phyloP scores from a whole-genome alignment of 108 stramenopile species.

The Cyclostephanos invisitatus region DNA sequence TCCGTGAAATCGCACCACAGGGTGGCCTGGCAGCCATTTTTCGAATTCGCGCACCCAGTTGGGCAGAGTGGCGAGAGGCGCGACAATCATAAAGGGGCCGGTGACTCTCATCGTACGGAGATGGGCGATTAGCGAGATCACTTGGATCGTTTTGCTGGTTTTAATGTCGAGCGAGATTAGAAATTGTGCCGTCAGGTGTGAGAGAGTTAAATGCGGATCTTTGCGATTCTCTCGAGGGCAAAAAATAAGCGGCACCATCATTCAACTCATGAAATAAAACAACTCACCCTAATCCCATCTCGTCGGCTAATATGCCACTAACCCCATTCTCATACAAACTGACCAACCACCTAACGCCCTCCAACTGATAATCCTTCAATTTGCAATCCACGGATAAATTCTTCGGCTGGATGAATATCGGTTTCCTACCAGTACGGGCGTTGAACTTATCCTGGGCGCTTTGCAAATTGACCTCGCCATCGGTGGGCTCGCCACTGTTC shows the following conservation, averaged over 20 bases:
- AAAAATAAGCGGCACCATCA: neutral
- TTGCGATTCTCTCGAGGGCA: neutral
- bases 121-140: conserved; percentile 93
- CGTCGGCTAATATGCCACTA: conserved; percentile 98
- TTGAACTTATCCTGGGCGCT: conserved; percentile 70
- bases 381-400: conserved; percentile 73
- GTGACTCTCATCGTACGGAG: conserved; percentile 83
- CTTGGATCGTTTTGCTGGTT: conserved; percentile 86
- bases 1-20: conserved; percentile 95
- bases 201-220: too few relatives aligned
- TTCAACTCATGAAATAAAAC: neutral
- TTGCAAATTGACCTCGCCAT: conserved; percentile 57
- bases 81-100: conserved; percentile 94
- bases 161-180: conserved; percentile 16
- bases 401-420: conserved; percentile 84
- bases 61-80: conserved; percentile 97
- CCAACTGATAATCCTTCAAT: conserved; percentile 87
- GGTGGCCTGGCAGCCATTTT: conserved; percentile 92
- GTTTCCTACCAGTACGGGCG: conserved; percentile 38
- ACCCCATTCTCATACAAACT: conserved; percentile 98
- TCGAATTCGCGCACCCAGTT: conserved; percentile 97
- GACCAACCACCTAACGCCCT: conserved; percentile 95
- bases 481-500: conserved; percentile 38
- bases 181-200: too few relatives aligned
- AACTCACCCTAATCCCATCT: conserved; percentile 77